Percentiles rank a stretch among this genome's conserved stretches.
These are phyloP conservation scores for Candida mesenterica DNA, from an alignment of 1,139 yeast genomes.

Conservation along the genomic window DNA sequence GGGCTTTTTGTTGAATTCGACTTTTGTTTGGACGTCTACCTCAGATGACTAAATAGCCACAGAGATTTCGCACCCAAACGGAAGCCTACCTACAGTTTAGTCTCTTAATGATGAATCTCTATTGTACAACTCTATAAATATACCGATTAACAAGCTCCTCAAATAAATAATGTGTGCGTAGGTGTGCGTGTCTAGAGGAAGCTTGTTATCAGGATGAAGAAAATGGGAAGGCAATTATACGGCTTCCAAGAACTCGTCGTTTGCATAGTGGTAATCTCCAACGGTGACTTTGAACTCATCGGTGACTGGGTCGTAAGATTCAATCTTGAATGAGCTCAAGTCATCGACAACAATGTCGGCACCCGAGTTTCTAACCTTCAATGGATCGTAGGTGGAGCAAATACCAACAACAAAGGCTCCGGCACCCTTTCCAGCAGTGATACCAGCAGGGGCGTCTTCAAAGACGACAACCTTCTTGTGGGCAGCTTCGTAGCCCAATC, in stretches of 20 bases:
- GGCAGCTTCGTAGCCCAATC: slow-evolving; percentile 49
- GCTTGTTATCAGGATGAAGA: too few species aligned
- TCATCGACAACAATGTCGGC: slow-evolving; percentile 80
- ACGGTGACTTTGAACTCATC: slow-evolving; percentile 49
- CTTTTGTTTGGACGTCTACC: too few species aligned
- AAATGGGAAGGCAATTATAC: too few species aligned
- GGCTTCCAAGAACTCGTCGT: slow-evolving; percentile 42
- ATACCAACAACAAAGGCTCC: slow-evolving; percentile 83
- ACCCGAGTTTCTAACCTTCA: slow-evolving; percentile 68
- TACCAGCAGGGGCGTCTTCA: slow-evolving; percentile 90
- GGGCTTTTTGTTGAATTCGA: too few species aligned
- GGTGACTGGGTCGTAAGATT: slow-evolving; percentile 43
- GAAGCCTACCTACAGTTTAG: too few species aligned
- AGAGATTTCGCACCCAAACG: too few species aligned
- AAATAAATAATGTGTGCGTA: too few species aligned
- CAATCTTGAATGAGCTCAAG: slow-evolving; percentile 49
- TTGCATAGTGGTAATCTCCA: slow-evolving; percentile 45
- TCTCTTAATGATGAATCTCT: too few species aligned
- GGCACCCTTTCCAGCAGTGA: slow-evolving; percentile 78
- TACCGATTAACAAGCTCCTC: too few species aligned
- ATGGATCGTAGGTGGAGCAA: slow-evolving; percentile 74
- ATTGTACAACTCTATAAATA: too few species aligned
- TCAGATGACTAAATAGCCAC: too few species aligned
- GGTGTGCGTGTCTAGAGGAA: too few species aligned
- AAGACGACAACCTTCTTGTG: slow-evolving; percentile 63